Evolutionary conservation across 139 green algal species (phyloP).

Genomic region (Marvania coccoides): DNA sequence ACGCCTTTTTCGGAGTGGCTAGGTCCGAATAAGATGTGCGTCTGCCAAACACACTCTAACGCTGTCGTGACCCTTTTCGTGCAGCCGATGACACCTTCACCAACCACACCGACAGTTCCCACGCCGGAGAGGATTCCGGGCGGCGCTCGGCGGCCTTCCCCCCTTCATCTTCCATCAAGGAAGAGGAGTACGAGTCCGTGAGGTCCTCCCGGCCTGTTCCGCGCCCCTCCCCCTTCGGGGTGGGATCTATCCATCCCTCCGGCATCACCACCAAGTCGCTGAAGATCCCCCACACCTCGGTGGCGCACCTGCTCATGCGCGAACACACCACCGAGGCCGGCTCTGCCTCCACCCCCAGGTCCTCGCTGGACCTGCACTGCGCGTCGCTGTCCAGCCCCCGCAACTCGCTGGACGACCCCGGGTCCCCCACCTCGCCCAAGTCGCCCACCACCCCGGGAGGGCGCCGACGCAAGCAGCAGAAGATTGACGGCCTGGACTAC

Average conservation of each 20-base stretch:
- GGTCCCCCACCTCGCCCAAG: not conserved
- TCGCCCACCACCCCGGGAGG: slow-evolving; percentile 6
- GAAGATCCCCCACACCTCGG: slow-evolving; percentile 6
- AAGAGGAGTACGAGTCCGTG: not conserved
- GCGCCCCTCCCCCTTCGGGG: not conserved
- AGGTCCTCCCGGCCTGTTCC: not conserved
- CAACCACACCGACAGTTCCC: not conserved
- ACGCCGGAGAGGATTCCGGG: not conserved
- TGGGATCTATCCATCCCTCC: not conserved
- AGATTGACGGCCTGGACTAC: slow-evolving; percentile 49
- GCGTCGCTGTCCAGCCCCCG: not conserved
- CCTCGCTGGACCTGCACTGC: not conserved
- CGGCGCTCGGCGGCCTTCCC: not conserved
- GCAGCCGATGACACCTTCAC: not conserved
- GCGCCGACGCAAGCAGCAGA: slow-evolving; percentile 5
- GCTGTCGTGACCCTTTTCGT: not conserved
- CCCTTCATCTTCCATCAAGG: not conserved
- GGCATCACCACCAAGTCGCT: not conserved
- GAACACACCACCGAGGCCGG: not conserved
- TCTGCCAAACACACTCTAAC: not conserved
- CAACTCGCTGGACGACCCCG: not conserved
- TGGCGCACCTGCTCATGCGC: slow-evolving; percentile 12
- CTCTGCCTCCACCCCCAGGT: not conserved
- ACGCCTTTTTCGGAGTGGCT: not conserved
- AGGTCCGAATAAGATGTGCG: not conserved